Percentiles rank a stretch among this genome's conserved stretches.
Conservation (phyloP, 2,329 filamentous ascomycete species). For the Ascochyta pisi region DNA sequence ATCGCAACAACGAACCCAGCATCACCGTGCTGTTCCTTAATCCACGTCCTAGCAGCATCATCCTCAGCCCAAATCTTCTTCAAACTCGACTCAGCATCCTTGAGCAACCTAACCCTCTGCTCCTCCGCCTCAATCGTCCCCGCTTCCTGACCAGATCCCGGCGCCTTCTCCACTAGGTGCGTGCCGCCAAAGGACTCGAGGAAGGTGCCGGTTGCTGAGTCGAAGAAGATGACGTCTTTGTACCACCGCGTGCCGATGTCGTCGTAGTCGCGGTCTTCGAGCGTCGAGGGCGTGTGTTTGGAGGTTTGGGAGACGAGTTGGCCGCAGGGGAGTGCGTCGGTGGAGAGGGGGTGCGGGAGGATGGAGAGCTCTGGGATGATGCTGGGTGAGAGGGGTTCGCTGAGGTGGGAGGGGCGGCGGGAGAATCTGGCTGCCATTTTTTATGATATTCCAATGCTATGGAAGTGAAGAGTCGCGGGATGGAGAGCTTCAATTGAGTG, state of each 20-base stretch:
- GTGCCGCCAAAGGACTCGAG: conserved; percentile 41
- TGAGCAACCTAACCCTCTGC: conserved; percentile 42
- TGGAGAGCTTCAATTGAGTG: conserved; percentile 11
- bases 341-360: conserved; percentile 40
- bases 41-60: conserved; percentile 35
- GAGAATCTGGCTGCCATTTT: conserved; percentile 38
- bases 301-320: conserved; percentile 42
- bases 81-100: conserved; percentile 36
- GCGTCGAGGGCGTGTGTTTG: conserved; percentile 35
- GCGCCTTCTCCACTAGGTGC: conserved; percentile 38
- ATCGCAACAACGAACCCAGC: conserved; percentile 43
- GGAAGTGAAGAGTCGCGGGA: conserved; percentile 7
- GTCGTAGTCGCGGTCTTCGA: conserved; percentile 46
- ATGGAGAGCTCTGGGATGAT: conserved; percentile 43
- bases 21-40: conserved; percentile 34
- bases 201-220: conserved; percentile 32
- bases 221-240: conserved; percentile 46
- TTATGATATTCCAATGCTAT: conserved; percentile 9
- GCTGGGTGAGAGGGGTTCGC: conserved; percentile 39
- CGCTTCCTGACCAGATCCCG: conserved; percentile 34
- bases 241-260: conserved; percentile 46
- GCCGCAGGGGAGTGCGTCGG: conserved; percentile 37
- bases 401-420: conserved; percentile 35
- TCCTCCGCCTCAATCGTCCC: conserved; percentile 46
- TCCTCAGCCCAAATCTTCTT: conserved; percentile 34